Conservation (phyloP, 2,329 filamentous ascomycete genomes). For the Cyclaneusma minus region DNA sequence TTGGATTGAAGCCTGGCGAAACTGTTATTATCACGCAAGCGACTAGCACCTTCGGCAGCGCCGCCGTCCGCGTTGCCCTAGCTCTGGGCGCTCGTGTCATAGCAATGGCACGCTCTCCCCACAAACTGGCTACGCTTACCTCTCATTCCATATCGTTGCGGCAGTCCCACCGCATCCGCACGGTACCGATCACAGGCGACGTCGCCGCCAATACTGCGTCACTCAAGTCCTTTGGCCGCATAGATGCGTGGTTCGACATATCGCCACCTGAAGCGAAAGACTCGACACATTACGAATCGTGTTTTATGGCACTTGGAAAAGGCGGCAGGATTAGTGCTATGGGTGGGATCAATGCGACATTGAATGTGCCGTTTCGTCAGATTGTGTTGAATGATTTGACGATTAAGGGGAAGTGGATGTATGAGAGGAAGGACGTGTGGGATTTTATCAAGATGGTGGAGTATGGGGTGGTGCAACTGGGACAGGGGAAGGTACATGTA, state of each 20-base stretch:
- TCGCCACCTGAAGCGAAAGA: slow-evolving; percentile 23
- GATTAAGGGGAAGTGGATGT: slow-evolving; percentile 29
- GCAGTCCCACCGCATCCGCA: slow-evolving; percentile 18
- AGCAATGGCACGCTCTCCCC: slow-evolving; percentile 29
- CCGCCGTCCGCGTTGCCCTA: slow-evolving; percentile 25
- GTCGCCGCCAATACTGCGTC: slow-evolving; percentile 7
- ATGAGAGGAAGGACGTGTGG: slow-evolving; percentile 23
- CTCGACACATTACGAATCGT: slow-evolving; percentile 24
- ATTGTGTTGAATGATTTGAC: slow-evolving; percentile 20
- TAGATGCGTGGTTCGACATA: slow-evolving; percentile 31
- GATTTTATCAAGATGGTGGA: slow-evolving; percentile 27
- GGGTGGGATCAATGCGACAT: slow-evolving; percentile 15
- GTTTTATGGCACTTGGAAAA: slow-evolving; percentile 14
- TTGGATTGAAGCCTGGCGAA: slow-evolving; percentile 27
- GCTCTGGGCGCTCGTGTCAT: slow-evolving; percentile 33
- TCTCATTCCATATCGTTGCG: too few relatives aligned
- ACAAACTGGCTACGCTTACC: slow-evolving; percentile 20
- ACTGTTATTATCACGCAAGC: slow-evolving; percentile 29
- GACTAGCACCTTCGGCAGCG: slow-evolving; percentile 28
- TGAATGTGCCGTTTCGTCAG: slow-evolving; percentile 14
- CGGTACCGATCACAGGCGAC: slow-evolving; percentile 26
- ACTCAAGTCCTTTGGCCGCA: slow-evolving; percentile 8
- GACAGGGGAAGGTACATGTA: too few relatives aligned
- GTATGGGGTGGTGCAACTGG: slow-evolving; percentile 11
- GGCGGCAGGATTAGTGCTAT: slow-evolving; percentile 21